These are phyloP conservation scores for Clonostachys sp. DNA, from an alignment of 2,329 filamentous ascomycete genomes.

Conservation along the genomic window DNA sequence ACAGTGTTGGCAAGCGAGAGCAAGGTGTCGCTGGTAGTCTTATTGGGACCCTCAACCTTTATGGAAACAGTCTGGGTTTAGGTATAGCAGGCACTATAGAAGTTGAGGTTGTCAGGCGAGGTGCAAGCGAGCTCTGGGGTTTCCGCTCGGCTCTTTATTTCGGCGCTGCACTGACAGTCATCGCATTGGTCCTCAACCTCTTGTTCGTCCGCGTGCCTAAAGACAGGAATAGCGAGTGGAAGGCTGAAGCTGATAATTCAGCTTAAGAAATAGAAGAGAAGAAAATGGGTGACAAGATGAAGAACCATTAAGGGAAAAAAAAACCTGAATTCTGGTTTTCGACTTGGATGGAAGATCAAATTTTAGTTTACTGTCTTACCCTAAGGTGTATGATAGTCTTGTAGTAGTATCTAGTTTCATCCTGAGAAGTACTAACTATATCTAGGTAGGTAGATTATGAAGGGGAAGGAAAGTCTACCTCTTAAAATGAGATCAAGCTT, in stretches of 20 bases:
- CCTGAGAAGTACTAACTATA: too few relatives aligned
- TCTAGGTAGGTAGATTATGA: too few relatives aligned
- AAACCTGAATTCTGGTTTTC: too few relatives aligned
- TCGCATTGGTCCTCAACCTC: slow-evolving; percentile 24
- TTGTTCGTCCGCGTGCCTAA: slow-evolving; percentile 32
- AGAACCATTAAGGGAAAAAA: too few relatives aligned
- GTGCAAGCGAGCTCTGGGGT: slow-evolving; percentile 14
- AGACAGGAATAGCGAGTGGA: slow-evolving; percentile 28
- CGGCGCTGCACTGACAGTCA: slow-evolving; percentile 23
- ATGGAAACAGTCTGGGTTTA: slow-evolving; percentile 21
- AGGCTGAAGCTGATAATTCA: neutral
- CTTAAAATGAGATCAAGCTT: too few relatives aligned
- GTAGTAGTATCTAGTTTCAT: too few relatives aligned
- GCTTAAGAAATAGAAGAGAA: too few relatives aligned
- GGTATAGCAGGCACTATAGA: slow-evolving; percentile 28
- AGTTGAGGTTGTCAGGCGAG: slow-evolving; percentile 8
- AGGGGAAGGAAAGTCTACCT: too few relatives aligned
- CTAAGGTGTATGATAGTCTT: too few relatives aligned
- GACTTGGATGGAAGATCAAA: too few relatives aligned
- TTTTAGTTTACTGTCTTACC: too few relatives aligned
- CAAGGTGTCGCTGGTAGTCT: slow-evolving; percentile 46
- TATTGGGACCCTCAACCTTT: slow-evolving; percentile 31
- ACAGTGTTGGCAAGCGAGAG: slow-evolving; percentile 37
- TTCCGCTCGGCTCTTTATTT: slow-evolving; percentile 34
- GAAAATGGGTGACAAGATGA: too few relatives aligned